phyloP scores from a whole-genome alignment of 305 asterid genomes.

The Fraxinus paxiana region DNA sequence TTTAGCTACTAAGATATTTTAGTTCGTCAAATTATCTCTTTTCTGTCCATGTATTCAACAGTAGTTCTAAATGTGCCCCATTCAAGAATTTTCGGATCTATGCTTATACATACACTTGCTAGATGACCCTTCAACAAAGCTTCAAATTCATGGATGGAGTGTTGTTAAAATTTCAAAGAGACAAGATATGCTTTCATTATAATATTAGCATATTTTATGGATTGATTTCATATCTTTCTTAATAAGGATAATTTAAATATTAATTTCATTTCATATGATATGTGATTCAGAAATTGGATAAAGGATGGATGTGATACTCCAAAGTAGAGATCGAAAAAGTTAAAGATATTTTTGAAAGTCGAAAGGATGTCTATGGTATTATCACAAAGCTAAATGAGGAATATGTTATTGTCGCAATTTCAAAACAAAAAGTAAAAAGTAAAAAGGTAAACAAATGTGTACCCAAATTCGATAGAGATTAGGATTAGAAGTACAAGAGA shows the following conservation, averaged over 20 bases:
- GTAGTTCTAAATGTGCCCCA: too few relatives aligned
- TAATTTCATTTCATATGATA: too few relatives aligned
- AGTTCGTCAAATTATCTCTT: not conserved
- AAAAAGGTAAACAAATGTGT: constrained; percentile 19
- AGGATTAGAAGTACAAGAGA: not conserved
- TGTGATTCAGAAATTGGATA: not conserved
- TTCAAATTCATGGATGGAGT: not conserved
- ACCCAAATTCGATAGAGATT: not conserved
- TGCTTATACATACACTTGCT: not conserved
- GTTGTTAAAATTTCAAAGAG: not conserved
- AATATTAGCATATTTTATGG: not conserved
- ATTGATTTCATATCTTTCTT: not conserved
- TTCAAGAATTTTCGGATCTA: not conserved
- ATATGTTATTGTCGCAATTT: too few relatives aligned
- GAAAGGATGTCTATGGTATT: not conserved
- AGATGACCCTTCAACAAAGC: not conserved
- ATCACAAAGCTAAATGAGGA: too few relatives aligned
- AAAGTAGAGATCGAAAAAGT: not conserved
- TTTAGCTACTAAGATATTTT: not conserved
- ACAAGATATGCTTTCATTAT: not conserved
- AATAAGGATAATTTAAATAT: not conserved
- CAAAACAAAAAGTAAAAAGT: not conserved
- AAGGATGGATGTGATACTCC: not conserved
- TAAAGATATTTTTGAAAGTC: not conserved
- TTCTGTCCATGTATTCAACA: not conserved